Percentiles rank a stretch among this genome's conserved stretches.
These are phyloP conservation scores for Lactarius trivialis DNA, from an alignment of 768 basidiomycete genomes.

Conservation along the genomic window DNA sequence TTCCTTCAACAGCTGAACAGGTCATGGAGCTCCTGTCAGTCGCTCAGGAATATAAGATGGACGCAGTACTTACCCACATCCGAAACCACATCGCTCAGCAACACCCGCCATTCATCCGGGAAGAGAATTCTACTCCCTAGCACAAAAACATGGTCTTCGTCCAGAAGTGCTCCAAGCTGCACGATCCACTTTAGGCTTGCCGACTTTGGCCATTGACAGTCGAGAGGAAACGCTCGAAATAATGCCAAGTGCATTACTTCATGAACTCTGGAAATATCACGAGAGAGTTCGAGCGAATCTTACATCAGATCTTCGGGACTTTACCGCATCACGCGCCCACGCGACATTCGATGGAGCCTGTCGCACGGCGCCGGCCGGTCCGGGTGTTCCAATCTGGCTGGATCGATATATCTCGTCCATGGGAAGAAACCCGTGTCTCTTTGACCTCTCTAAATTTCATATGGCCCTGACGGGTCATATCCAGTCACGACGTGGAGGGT, in stretches of 20 bases:
- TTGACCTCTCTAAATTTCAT: neutral
- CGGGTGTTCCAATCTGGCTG: neutral
- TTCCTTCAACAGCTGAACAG: neutral
- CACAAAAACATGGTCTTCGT: slow-evolving; percentile 2
- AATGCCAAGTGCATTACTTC: neutral
- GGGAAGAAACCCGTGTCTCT: neutral
- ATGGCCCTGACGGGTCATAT: neutral
- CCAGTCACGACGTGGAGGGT: neutral
- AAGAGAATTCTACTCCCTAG: neutral
- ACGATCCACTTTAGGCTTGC: neutral
- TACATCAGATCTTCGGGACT: neutral
- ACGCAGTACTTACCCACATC: neutral
- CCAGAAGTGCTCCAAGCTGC: slow-evolving; percentile 7
- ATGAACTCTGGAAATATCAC: slow-evolving; percentile 11
- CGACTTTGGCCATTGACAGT: neutral
- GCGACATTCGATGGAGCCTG: neutral
- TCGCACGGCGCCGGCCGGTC: neutral
- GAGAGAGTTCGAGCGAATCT: neutral
- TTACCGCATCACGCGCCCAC: neutral
- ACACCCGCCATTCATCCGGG: neutral
- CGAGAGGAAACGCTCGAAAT: neutral
- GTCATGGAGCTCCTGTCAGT: slow-evolving; percentile 6
- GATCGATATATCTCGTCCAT: neutral
- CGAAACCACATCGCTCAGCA: neutral
- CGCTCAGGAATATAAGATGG: slow-evolving; percentile 7